phyloP scores from a whole-genome alignment of 2,329 filamentous ascomycete species.

The Knoxdaviesia capensis region DNA sequence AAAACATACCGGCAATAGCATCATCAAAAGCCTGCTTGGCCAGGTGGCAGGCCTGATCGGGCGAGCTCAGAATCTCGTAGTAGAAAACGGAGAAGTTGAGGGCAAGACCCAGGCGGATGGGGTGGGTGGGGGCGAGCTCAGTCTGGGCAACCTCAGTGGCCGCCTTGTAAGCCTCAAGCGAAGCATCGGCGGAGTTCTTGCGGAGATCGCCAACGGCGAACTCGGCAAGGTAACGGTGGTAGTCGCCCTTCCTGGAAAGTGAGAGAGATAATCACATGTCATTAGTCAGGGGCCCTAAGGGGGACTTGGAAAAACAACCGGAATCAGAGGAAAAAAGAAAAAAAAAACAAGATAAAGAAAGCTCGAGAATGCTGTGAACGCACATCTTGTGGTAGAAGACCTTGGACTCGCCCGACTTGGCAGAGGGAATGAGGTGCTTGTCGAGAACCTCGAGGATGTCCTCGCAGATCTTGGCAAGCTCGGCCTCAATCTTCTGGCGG shows the following conservation, averaged over 20 bases:
- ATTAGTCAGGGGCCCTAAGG: not conserved
- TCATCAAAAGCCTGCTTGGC: constrained; percentile 99
- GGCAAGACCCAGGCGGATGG: constrained; percentile 90
- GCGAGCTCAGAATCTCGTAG: constrained; percentile 98
- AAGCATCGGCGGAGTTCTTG: constrained; percentile 84
- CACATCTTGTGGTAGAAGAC: constrained; percentile 99
- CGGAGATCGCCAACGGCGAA: constrained; percentile 88
- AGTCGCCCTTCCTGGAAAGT: constrained; percentile 78
- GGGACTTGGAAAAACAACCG: not conserved
- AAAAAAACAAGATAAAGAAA: constrained; percentile 10
- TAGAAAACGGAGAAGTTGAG: constrained; percentile 99
- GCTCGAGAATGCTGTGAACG: constrained; percentile 11
- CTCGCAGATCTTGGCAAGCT: constrained; percentile 94
- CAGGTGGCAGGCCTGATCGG: constrained; percentile 93
- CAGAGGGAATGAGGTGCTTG: constrained; percentile 81
- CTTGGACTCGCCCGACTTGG: constrained; percentile 92
- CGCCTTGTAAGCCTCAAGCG: constrained; percentile 91
- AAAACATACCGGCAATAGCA: constrained; percentile 54
- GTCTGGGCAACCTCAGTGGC: constrained; percentile 97
- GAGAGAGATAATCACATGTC: constrained; percentile 2
- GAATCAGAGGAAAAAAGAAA: not conserved
- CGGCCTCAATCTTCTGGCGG: constrained; percentile 93
- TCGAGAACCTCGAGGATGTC: constrained; percentile 92
- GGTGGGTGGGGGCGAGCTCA: constrained; percentile 91
- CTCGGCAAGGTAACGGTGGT: constrained; percentile 97